A percentile compares a stretch with the other conserved stretches of the same genome.
phyloP scores from a whole-genome alignment of 352 stramenopile genomes.

The Phytophthora sansomeana region DNA sequence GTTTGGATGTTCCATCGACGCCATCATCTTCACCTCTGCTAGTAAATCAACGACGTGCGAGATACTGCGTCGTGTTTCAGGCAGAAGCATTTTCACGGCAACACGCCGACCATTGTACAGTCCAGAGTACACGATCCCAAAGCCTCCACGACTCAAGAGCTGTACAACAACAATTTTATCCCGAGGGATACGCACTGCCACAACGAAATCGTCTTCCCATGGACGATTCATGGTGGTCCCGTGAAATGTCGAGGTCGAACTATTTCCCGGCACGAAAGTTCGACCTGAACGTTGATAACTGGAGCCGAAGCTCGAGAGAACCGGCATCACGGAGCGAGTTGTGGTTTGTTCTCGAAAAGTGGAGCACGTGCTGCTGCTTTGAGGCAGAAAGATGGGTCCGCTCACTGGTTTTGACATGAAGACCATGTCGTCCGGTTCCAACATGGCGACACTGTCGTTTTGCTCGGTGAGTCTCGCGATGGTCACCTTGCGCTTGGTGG shows the following conservation, averaged over 20 bases:
- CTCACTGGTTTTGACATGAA: conserved; percentile 33
- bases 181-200: conserved; percentile 51
- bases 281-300: conserved; percentile 23
- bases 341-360: conserved; percentile 31
- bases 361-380: conserved; percentile 35
- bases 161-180: conserved; percentile 42
- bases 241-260: conserved; percentile 17
- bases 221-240: conserved; percentile 14
- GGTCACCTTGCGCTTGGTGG: conserved; percentile 19
- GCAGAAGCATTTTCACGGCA: conserved; percentile 59
- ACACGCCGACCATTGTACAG: conserved; percentile 44
- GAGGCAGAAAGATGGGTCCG: conserved; percentile 26
- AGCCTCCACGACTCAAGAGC: conserved; percentile 52
- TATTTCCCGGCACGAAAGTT: conserved; percentile 22
- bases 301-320: conserved; percentile 31
- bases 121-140: conserved; percentile 56
- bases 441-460: conserved; percentile 39
- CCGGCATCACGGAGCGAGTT: conserved; percentile 22
- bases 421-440: conserved; percentile 36
- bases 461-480: conserved; percentile 11
- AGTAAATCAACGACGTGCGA: conserved; percentile 43
- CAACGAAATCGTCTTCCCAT: conserved; percentile 54
- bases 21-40: conserved; percentile 58
- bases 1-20: conserved; percentile 46
- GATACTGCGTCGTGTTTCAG: conserved; percentile 43